Evolutionary conservation across 1,284 basidiomycete genomes (phyloP), one percentile per base, ranked within the genome.

Genomic region (Rhodofomes roseus): DNA sequence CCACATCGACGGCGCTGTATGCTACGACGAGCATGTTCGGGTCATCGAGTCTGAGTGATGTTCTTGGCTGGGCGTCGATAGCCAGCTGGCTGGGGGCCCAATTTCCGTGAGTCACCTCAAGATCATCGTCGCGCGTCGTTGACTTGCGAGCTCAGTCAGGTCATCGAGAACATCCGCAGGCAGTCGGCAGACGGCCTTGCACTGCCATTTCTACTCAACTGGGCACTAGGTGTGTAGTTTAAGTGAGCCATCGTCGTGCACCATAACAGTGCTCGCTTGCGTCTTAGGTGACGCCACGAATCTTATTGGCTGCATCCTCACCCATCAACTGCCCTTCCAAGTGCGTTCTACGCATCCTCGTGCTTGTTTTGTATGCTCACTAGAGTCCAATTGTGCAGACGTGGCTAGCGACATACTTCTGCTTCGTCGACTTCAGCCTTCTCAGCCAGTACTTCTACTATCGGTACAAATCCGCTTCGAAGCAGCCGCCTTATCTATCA

Each of bases 301-400:
- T 73, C 80, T 97, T 40, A 75, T 96, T 65, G 93, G 94, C 14
- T 96, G 95, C 73, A 74, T 97, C 62, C 79, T 98, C 56, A 97
- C 95, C 1, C 82, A 90, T 67, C 95, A 97, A 70, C 81, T 97
- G n/a, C 93, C 93, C 14, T 97, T 98, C 74, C 95, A 96, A 76
- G 93, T 92, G 71, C 67, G 83, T 70, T n/a, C 9, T 23, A 8
- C 29, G n/a, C 22, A 36, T 41, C 12, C 5, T 34, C 29, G 11
- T 57, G 46, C 16, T 23, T 37, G 60, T 27, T 50, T 43, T 48
- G 48, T 9, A 2, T 1, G 18, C 50, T 46, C 27, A 37, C 12
- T 31, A 56, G 43, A n/a, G 58, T 53, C 59, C 56, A 56, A 54
- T 56, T 62, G 54, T 59, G 29, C 67, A 97, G 91, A 96, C 86